These are phyloP conservation scores for Trypanosoma theileri DNA, from an alignment of 208 protist species.

Conservation along the genomic window DNA sequence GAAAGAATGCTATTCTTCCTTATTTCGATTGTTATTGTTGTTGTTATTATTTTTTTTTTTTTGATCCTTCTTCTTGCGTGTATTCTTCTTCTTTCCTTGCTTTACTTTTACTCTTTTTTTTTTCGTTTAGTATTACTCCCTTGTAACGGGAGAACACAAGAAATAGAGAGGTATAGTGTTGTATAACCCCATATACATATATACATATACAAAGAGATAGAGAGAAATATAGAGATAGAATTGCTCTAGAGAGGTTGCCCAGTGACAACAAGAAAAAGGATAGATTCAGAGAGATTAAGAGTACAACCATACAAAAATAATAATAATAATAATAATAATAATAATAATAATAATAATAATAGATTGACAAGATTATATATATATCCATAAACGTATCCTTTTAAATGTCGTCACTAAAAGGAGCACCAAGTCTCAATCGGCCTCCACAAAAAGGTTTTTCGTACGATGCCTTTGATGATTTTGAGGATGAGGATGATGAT, in stretches of 20 bases:
- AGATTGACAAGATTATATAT: too few relatives aligned
- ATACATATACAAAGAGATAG: too few relatives aligned
- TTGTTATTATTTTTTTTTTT: too few relatives aligned
- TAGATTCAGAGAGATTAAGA: not conserved
- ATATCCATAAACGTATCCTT: too few relatives aligned
- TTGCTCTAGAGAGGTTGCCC: not conserved
- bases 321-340: not conserved
- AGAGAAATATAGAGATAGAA: too few relatives aligned
- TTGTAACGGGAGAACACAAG: not conserved
- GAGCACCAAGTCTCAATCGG: conserved; percentile 54
- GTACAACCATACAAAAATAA: not conserved
- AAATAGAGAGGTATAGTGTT: conserved; percentile 3
- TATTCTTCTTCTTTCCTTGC: too few relatives aligned
- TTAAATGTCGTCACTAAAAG: conserved; percentile 48
- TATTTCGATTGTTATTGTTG: too few relatives aligned
- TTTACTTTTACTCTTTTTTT: not conserved
- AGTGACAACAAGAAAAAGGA: not conserved
- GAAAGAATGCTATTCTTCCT: too few relatives aligned
- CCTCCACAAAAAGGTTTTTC: conserved; percentile 35
- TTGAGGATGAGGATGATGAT: conserved; percentile 35
- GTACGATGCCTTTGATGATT: conserved; percentile 35
- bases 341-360: not conserved
- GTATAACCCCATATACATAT: too few relatives aligned
- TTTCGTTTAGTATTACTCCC: not conserved
- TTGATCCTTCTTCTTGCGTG: too few relatives aligned